Percentiles rank a stretch among this genome's conserved stretches.
Conservation (phyloP, 306 rosid genomes). For the Pterocarpus santalinus region DNA sequence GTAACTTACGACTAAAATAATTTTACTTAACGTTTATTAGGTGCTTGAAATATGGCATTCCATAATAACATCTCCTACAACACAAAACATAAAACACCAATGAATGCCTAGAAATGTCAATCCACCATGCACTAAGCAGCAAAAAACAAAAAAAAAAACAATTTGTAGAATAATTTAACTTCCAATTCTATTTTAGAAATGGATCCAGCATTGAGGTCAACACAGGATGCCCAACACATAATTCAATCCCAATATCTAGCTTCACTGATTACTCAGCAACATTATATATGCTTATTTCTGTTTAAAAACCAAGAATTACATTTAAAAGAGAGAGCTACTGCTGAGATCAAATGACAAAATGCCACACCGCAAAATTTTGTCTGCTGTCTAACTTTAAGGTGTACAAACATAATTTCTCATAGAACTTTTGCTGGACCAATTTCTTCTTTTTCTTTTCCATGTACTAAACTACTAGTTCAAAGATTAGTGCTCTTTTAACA, state of each 20-base stretch:
- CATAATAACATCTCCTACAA: neutral
- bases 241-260: neutral
- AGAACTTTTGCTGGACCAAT: neutral
- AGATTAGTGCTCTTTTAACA: slow-evolving; percentile 1
- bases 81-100: neutral
- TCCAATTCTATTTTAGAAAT: neutral
- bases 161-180: neutral
- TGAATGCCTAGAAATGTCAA: slow-evolving; percentile 12
- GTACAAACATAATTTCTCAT: neutral
- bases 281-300: slow-evolving; percentile 2
- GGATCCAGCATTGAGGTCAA: slow-evolving; percentile 6
- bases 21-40: neutral
- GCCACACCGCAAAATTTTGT: too few species aligned
- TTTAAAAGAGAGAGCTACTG: neutral
- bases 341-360: neutral
- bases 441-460: slow-evolving; percentile 20
- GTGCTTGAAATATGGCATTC: slow-evolving; percentile 22
- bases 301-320: slow-evolving; percentile 3
- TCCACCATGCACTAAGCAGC: neutral
- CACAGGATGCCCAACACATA: neutral
- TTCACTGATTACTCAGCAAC: neutral
- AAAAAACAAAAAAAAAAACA: neutral
- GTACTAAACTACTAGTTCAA: neutral
- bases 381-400: neutral
- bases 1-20: neutral